Percentiles rank a stretch among this genome's conserved stretches.
These are phyloP conservation scores for Coemansia erecta DNA, from an alignment of 192 early-diverging fungal species.

Conservation along the genomic window DNA sequence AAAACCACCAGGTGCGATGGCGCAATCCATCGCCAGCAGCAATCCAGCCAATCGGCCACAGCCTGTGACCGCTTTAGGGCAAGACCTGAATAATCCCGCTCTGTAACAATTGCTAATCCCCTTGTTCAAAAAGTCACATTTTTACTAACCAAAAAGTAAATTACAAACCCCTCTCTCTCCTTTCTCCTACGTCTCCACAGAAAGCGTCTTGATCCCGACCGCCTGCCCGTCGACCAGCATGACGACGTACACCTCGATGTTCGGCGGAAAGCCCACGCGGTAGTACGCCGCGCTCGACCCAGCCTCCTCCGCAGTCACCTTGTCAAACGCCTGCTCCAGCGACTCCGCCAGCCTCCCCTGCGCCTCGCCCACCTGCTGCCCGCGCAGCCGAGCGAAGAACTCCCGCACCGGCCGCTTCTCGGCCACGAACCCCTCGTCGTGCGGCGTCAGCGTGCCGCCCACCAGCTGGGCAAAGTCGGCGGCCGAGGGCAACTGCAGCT, in stretches of 20 bases:
- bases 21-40: constrained; percentile 4
- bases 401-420: constrained; percentile 22
- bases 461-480: constrained; percentile 43
- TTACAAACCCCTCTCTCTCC: background rate
- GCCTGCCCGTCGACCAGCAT: constrained; percentile 51
- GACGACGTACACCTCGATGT: constrained; percentile 50
- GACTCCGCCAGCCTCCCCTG: constrained; percentile 36
- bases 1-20: constrained; percentile 3
- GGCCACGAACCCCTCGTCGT: constrained; percentile 35
- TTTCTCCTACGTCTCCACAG: constrained; percentile 46
- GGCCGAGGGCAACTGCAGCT: constrained; percentile 35
- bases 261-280: constrained; percentile 37
- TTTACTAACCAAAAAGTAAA: background rate
- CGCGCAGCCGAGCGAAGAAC: constrained; percentile 30
- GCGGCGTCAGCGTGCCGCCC: constrained; percentile 18
- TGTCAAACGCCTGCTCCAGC: constrained; percentile 21
- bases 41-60: constrained; percentile 4
- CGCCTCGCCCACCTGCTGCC: constrained; percentile 35
- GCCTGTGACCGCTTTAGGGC: background rate
- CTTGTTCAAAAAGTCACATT: too few species aligned
- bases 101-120: too few species aligned
- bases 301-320: constrained; percentile 13
- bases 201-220: constrained; percentile 47
- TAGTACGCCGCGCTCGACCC: constrained; percentile 36
- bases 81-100: background rate